Conservation (phyloP, 148 eudicot species). For the Pouteria glomerata region DNA sequence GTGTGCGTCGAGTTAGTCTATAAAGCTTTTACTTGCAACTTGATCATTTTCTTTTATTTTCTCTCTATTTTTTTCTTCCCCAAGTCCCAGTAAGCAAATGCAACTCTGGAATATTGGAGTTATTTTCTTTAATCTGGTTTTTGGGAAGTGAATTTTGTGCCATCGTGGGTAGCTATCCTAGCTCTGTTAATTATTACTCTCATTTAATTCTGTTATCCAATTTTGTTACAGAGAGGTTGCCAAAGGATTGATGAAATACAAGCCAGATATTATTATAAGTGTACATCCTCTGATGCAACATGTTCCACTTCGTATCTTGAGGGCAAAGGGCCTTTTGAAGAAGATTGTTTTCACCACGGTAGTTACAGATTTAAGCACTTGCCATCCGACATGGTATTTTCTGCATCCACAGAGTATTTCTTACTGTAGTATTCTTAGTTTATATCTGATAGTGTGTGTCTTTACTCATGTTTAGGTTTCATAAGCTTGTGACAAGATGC, state of each 20-base stretch:
- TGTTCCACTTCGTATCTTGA: slow-evolving; percentile 90
- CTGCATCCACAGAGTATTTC: background rate
- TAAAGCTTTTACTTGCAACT: background rate
- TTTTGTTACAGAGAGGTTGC: slow-evolving; percentile 70
- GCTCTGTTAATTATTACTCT: background rate
- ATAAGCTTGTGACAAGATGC: slow-evolving; percentile 98
- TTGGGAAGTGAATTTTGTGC: background rate
- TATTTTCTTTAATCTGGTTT: background rate
- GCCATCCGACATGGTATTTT: slow-evolving; percentile 94
- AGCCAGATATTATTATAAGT: slow-evolving; percentile 94
- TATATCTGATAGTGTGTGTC: slow-evolving; percentile 7
- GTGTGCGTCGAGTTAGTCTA: background rate
- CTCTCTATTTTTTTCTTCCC: background rate
- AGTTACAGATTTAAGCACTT: slow-evolving; percentile 87
- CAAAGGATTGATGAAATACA: slow-evolving; percentile 91
- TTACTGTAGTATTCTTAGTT: slow-evolving; percentile 3
- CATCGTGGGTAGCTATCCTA: background rate
- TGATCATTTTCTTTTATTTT: background rate
- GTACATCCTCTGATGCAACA: slow-evolving; percentile 99
- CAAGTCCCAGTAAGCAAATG: background rate
- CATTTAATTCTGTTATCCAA: slow-evolving; percentile 10
- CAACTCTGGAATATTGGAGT: background rate
- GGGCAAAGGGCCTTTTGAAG: slow-evolving; percentile 74
- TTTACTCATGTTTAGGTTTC: slow-evolving; percentile 55
- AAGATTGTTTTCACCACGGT: slow-evolving; percentile 96